Conservation (phyloP, 345 rosid species). For the Citrus mangshanensis region DNA sequence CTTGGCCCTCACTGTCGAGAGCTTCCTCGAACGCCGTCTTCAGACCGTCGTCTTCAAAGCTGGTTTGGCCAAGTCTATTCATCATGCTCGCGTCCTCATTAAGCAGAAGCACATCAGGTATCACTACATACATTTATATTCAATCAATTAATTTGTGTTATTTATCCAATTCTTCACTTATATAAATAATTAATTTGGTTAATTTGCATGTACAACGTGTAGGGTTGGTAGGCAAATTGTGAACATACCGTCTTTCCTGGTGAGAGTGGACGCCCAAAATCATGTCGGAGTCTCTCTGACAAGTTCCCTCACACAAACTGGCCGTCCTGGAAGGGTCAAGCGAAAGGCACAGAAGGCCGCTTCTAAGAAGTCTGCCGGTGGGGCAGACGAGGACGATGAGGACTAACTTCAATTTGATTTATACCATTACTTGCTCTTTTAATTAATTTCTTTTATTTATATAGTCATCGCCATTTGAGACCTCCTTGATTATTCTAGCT, state of each 20-base stretch:
- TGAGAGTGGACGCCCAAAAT: constrained; percentile 48
- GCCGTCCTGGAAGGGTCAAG: constrained; percentile 56
- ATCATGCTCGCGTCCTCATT: constrained; percentile 55
- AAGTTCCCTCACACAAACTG: constrained; percentile 38
- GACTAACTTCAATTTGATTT: constrained; percentile 2
- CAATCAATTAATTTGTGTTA: too few species aligned
- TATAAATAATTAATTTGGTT: too few species aligned
- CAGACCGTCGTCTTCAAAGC: constrained; percentile 56
- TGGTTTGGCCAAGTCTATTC: constrained; percentile 56
- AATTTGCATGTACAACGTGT: too few species aligned
- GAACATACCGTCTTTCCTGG: constrained; percentile 54
- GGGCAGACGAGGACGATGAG: constrained; percentile 54
- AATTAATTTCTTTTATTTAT: too few species aligned
- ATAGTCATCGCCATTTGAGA: neutral
- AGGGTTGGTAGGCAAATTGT: constrained; percentile 60
- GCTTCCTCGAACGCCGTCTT: constrained; percentile 53
- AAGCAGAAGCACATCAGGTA: constrained; percentile 56
- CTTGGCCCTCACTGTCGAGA: constrained; percentile 49
- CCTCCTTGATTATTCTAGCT: neutral
- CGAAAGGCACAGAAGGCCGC: constrained; percentile 47
- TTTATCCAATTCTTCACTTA: too few species aligned
- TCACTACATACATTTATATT: rapidly evolving
- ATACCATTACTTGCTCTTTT: too few species aligned
- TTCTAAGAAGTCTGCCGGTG: constrained; percentile 48
- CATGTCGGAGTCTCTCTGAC: constrained; percentile 50